Percentiles rank a stretch among this genome's conserved stretches.
These are phyloP conservation scores for Beauveria medogensis DNA, from an alignment of 2,329 filamentous ascomycete genomes.

Conservation along the genomic window DNA sequence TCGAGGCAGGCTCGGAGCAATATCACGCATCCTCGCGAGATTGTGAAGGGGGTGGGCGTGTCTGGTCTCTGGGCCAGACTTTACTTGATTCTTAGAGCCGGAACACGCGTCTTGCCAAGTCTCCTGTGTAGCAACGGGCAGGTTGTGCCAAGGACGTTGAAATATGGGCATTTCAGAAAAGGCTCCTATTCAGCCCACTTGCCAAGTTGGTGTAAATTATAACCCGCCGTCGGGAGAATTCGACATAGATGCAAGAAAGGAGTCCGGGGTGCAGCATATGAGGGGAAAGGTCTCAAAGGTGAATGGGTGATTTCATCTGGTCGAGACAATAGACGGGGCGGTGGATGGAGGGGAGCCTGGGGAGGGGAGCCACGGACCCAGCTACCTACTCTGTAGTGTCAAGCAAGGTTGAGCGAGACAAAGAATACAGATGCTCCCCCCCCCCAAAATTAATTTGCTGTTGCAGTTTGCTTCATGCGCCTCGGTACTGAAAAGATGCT, in stretches of 20 bases:
- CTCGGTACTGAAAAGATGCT: too few species aligned
- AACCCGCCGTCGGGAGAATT: too few species aligned
- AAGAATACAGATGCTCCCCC: background rate
- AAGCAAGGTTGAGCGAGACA: background rate
- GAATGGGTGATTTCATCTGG: background rate
- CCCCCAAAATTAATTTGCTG: background rate
- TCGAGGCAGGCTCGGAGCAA: background rate
- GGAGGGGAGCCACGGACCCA: background rate
- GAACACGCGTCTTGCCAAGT: too few species aligned
- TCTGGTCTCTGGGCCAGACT: too few species aligned
- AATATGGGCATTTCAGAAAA: too few species aligned
- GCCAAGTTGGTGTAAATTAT: too few species aligned
- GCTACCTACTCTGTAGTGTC: background rate
- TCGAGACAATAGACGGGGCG: background rate
- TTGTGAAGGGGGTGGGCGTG: too few species aligned
- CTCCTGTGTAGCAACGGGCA: too few species aligned
- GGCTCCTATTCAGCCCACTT: too few species aligned
- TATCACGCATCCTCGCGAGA: background rate
- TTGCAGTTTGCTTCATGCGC: background rate
- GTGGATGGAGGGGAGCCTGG: background rate
- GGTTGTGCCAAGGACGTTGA: too few species aligned
- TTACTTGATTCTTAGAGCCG: too few species aligned
- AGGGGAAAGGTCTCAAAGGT: background rate
- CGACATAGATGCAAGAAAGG: background rate
- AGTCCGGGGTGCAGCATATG: background rate